These are phyloP conservation scores for Solanum ossicruentum DNA, from an alignment of 257 asterid species.

Conservation along the genomic window DNA sequence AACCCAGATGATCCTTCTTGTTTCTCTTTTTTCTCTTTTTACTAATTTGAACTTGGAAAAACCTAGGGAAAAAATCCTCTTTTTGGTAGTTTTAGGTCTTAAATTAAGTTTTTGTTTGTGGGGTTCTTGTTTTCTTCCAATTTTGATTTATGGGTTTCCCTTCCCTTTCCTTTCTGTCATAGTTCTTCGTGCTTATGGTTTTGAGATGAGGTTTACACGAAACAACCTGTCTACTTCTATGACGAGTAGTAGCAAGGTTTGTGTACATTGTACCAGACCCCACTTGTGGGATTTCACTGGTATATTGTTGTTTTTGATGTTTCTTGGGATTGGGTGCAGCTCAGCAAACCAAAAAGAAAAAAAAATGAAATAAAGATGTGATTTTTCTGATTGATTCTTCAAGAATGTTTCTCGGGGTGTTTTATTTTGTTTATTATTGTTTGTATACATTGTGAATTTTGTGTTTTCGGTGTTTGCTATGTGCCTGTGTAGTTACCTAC, in stretches of 20 bases:
- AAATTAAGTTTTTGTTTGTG: neutral
- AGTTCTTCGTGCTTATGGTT: no score
- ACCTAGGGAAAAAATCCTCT: neutral
- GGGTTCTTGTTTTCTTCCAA: neutral
- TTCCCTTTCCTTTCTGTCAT: no score
- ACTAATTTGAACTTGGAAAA: neutral
- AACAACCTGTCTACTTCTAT: no score
- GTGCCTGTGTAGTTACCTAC: neutral
- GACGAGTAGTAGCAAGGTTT: no score
- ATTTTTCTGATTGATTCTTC: neutral
- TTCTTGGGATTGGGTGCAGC: neutral
- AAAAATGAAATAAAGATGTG: neutral
- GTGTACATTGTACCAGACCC: no score
- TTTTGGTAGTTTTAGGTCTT: neutral
- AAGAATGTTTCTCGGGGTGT: neutral
- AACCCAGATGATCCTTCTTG: neutral
- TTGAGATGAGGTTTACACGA: no score
- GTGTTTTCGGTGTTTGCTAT: neutral
- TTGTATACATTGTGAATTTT: neutral
- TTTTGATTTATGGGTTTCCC: neutral
- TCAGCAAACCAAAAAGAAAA: neutral
- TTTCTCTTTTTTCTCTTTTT: neutral
- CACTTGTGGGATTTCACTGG: no score
- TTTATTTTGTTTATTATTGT: neutral
- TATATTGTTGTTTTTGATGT: no score